Evolutionary conservation across 2,329 filamentous ascomycete genomes (phyloP), one percentile per base, ranked within the genome.

Genomic region (Incumbomyces delicatus): DNA sequence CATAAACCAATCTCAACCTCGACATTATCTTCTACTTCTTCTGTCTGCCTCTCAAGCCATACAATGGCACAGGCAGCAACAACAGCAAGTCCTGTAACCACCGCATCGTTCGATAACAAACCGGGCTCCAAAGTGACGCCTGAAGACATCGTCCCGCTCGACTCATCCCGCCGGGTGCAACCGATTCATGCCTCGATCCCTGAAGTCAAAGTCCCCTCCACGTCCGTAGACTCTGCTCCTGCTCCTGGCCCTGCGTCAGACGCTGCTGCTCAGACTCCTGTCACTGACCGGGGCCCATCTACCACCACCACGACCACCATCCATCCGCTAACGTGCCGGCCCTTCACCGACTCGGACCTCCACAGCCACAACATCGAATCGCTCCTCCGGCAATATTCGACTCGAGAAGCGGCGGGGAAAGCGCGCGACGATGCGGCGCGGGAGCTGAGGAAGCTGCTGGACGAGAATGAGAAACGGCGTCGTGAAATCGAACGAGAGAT

Each of bases 41-140:
- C n/a, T n/a, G n/a, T n/a, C n/a, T n/a, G n/a, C n/a, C n/a, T n/a
- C n/a, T n/a, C 22, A 27, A 27, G 22, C 22, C 22, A 27, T 27
- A 4, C 22, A 27, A 27, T 27, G 22, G 22, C 22, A 27, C 22
- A 5, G 22, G 8, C 5, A 27, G 4, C 22, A 8, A 8, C 22
- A 27, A 8, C 22, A 27, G 8, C 4, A 27, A 27, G 22, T 27
- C 22, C 22, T 27, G 22, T 4, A 27, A 27, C 22, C 22, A 27
- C 5, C 22, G 22, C 22, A 27, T 27, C 22, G 4, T 8, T 8
- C 22, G 22, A 27, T 5, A 8, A 8, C 22, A 27, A 27, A 27
- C 22, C 5, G 8, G 22, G 5, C 5, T 27, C 22, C 79, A 0
- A 83, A 74, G 62, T 58, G 33, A 29, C 16, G 33, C 7, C 37